Percentiles rank a stretch among this genome's conserved stretches.
phyloP scores from a whole-genome alignment of 1,284 basidiomycete species.

The Pyrrhoderma noxium region DNA sequence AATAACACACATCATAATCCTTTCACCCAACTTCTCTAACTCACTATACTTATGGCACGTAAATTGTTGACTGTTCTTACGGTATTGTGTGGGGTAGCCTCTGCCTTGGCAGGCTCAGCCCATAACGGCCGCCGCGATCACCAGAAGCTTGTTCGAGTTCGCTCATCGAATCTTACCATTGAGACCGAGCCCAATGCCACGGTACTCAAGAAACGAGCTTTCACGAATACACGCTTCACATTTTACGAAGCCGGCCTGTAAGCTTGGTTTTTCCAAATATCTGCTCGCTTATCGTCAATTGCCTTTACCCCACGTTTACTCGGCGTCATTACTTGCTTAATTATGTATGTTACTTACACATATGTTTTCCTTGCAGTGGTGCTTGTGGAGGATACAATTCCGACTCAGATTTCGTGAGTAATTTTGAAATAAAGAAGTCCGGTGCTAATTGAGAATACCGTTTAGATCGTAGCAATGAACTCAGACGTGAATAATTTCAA shows the following conservation, averaged over 20 bases:
- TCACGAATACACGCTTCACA: slow-evolving; percentile 23
- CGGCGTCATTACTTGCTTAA: neutral
- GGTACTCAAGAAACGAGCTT: slow-evolving; percentile 9
- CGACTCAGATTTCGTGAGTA: slow-evolving; percentile 30
- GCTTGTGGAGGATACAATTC: slow-evolving; percentile 31
- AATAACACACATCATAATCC: neutral
- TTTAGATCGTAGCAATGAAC: slow-evolving; percentile 41
- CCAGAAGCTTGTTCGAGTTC: slow-evolving; percentile 3
- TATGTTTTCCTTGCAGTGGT: slow-evolving; percentile 22
- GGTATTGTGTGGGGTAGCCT: neutral
- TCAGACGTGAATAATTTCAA: slow-evolving; percentile 25
- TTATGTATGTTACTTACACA: neutral
- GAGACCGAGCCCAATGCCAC: too few species aligned
- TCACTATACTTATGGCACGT: slow-evolving; percentile 1
- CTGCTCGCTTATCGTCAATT: neutral
- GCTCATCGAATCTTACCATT: too few species aligned
- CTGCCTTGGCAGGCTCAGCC: slow-evolving; percentile 6
- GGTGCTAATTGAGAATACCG: neutral
- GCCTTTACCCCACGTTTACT: neutral
- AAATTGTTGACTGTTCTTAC: slow-evolving; percentile 1
- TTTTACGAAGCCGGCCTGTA: slow-evolving; percentile 28
- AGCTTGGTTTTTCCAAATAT: slow-evolving; percentile 2
- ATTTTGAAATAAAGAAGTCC: neutral
- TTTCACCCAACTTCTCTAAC: neutral
- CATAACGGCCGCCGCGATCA: slow-evolving; percentile 6